A percentile compares a stretch with the other conserved stretches of the same genome.
phyloP scores from a whole-genome alignment of 2,329 filamentous ascomycete genomes.

The Alternaria gaisen region DNA sequence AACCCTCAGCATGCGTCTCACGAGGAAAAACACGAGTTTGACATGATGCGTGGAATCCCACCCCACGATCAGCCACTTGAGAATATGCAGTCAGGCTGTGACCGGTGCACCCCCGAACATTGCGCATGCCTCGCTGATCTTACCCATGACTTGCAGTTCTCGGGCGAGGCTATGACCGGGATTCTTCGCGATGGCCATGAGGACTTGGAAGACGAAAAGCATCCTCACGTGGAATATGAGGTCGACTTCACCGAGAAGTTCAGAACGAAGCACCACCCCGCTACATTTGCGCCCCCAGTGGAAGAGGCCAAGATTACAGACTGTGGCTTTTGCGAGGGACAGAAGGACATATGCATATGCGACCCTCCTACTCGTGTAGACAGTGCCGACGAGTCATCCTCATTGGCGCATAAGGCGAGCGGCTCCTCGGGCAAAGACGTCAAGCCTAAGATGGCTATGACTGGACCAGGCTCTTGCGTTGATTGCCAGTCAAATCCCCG shows the following conservation, averaged over 20 bases:
- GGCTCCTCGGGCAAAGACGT: constrained; percentile 6
- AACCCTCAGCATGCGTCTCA: neutral
- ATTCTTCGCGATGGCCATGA: constrained; percentile 17
- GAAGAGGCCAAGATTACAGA: constrained; percentile 27
- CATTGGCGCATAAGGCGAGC: constrained; percentile 13
- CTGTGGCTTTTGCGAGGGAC: constrained; percentile 47
- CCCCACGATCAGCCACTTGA: constrained; percentile 4
- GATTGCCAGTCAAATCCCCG: constrained; percentile 48
- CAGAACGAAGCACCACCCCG: constrained; percentile 18
- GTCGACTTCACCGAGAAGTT: constrained; percentile 48
- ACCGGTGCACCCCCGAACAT: constrained; percentile 41
- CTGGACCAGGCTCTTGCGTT: constrained; percentile 46
- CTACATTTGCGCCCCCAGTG: constrained; percentile 30
- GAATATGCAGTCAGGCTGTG: constrained; percentile 32
- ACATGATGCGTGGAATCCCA: neutral
- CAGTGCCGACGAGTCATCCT: constrained; percentile 21
- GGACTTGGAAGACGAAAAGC: constrained; percentile 10
- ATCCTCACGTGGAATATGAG: constrained; percentile 26
- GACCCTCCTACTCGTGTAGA: constrained; percentile 28
- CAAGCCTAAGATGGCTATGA: constrained; percentile 18
- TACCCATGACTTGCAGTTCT: constrained; percentile 29
- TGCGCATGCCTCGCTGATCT: constrained; percentile 47
- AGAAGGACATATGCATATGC: constrained; percentile 44
- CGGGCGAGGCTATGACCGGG: constrained; percentile 28
- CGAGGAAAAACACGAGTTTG: neutral